These are phyloP conservation scores for Dictyostelium capitatum DNA, from an alignment of 78 protist genomes.

Conservation along the genomic window DNA sequence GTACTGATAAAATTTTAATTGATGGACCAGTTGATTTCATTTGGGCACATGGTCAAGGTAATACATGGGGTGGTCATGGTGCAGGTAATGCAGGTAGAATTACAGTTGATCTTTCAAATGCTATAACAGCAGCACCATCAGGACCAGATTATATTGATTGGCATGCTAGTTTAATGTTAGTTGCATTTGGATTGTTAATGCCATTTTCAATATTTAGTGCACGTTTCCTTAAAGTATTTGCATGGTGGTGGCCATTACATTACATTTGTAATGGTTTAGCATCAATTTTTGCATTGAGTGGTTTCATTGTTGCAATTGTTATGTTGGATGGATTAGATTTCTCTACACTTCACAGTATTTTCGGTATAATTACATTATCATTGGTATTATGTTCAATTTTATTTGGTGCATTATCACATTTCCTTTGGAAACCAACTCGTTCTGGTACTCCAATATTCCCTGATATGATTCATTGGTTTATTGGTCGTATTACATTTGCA, in stretches of 20 bases:
- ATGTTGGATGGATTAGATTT: constrained; percentile 50
- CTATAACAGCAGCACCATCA: not conserved
- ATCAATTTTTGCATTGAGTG: constrained; percentile 21
- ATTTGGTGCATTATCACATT: constrained; percentile 39
- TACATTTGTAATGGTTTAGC: constrained; percentile 34
- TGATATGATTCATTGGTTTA: constrained; percentile 55
- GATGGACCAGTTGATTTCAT: constrained; percentile 26
- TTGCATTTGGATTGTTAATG: constrained; percentile 65
- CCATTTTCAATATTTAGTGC: constrained; percentile 71
- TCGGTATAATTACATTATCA: constrained; percentile 42
- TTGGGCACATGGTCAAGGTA: constrained; percentile 53
- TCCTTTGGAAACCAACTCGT: constrained; percentile 70
- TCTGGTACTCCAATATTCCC: constrained; percentile 68
- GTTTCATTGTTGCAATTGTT: constrained; percentile 24
- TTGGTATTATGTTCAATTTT: constrained; percentile 1
- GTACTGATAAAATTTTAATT: constrained; percentile 19
- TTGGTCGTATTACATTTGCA: constrained; percentile 39
- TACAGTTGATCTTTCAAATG: not conserved
- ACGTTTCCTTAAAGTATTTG: constrained; percentile 26
- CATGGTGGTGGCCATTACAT: constrained; percentile 80
- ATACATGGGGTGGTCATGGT: constrained; percentile 16
- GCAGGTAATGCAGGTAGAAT: constrained; percentile 60
- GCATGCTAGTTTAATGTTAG: constrained; percentile 58
- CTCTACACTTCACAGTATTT: constrained; percentile 44
- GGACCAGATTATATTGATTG: constrained; percentile 29